Evolutionary conservation across 305 asterid species (phyloP), one percentile per base, ranked within the genome.

Genomic region (Monarda citriodora): DNA sequence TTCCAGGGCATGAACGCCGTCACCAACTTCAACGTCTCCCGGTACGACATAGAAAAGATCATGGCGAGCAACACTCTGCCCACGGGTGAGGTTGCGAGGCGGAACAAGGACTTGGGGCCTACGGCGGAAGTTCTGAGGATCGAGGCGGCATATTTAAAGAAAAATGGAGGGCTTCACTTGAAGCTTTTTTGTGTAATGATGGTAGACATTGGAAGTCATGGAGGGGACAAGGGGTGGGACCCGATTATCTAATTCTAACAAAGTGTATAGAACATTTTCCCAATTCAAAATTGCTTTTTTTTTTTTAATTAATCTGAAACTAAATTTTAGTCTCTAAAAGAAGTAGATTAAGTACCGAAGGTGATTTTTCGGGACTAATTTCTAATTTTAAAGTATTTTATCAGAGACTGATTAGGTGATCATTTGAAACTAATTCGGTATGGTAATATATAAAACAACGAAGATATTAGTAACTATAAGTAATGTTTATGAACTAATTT

Each of bases 1-100:
- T 91, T 91, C 70, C 72, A 96, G 3, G 96, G 98, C 0, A 75
- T 73, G 12, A 91, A 74, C 21, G 98, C 98, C 0, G 98, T 91
- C 1, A 91, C 98, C 0, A 91, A 91, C 68, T 91, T 91, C 67
- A 95, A 86, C 65, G 82, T 84, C 9, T 86, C 92, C 0, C 72
- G 96, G 12, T 91, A 88, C 64, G 84, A 86, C 9, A 88, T 88
- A 0, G 94, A 86, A 64, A 83, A 86, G 52, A 88, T 91, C 73
- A 86, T 86, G 86, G 89, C 91, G 15, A 86, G 98, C 77, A 84
- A 67, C 50, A 83, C 89, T 21, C 86, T 86, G 14, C 94, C 92
- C 2, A 65, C 84, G 0, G 95, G 87, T 3, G 95, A 91, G 53
- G 55, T 74, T 0, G 94, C 96, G 2, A 65, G 91, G 69, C 73